These are phyloP conservation scores for Platanus orientalis DNA, from an alignment of 164 flowering plant genomes.

Conservation along the genomic window DNA sequence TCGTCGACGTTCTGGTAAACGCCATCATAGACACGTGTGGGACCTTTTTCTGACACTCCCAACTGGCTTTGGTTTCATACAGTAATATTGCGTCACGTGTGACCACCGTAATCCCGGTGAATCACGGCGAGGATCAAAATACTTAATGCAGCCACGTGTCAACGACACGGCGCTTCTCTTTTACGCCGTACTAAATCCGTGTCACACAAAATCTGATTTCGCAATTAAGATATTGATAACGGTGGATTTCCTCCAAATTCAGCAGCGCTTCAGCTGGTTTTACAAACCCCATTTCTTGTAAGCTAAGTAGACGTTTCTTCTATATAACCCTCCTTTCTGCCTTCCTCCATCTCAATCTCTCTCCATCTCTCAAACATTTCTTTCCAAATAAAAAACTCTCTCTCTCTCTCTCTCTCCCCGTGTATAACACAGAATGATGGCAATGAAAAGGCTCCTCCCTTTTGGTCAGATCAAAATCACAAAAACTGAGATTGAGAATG, in stretches of 20 bases:
- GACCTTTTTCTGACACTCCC: constrained; percentile 5
- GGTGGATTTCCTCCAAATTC: not conserved
- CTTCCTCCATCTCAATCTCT: no score
- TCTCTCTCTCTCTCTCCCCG: not conserved
- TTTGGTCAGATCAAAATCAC: constrained; percentile 1
- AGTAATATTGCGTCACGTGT: not conserved
- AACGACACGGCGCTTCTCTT: no score
- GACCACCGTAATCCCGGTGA: no score
- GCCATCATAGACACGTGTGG: constrained; percentile 15
- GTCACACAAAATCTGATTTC: not conserved
- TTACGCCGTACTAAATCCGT: no score
- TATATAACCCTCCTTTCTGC: no score
- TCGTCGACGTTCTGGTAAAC: not conserved
- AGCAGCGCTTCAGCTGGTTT: not conserved
- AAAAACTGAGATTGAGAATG: constrained; percentile 8
- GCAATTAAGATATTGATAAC: constrained; percentile 2
- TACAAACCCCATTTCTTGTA: no score
- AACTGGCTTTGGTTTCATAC: not conserved
- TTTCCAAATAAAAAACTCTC: not conserved
- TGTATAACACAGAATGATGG: not conserved
- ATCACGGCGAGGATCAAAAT: no score
- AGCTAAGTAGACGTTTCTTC: no score
- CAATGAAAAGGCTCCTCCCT: constrained; percentile 21
- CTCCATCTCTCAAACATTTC: no score
- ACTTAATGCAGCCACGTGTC: no score